These are phyloP conservation scores for Pestalotiopsis sp. DNA, from an alignment of 2,329 filamentous ascomycete species.

Conservation along the genomic window DNA sequence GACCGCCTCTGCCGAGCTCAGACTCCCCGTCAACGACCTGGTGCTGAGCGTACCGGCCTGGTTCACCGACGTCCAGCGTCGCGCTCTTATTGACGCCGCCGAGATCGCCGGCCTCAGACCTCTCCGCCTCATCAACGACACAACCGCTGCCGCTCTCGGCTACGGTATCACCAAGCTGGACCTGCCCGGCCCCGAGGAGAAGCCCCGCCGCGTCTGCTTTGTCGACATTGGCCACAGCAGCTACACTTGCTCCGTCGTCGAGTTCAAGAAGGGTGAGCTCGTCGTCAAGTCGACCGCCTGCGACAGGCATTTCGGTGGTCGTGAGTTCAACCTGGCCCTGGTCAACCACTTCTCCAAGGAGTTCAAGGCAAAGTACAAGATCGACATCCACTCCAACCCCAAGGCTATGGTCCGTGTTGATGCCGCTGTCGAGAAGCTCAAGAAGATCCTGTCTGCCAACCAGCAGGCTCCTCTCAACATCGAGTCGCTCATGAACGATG, in stretches of 20 bases:
- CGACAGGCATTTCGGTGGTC: constrained; percentile 95
- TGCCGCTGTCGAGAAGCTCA: constrained; percentile 91
- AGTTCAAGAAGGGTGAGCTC: constrained; percentile 97
- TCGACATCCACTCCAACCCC: constrained; percentile 87
- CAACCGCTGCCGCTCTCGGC: constrained; percentile 91
- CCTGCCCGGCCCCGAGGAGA: constrained; percentile 82
- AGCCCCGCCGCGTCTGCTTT: constrained; percentile 87
- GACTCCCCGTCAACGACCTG: constrained; percentile 87
- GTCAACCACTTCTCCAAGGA: constrained; percentile 94
- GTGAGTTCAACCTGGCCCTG: constrained; percentile 94
- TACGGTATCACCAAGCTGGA: constrained; percentile 99
- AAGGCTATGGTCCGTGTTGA: constrained; percentile 88
- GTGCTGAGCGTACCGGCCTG: constrained; percentile 94
- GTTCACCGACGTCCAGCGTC: constrained; percentile 95
- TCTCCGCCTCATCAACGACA: constrained; percentile 96
- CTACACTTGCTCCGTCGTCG: constrained; percentile 91
- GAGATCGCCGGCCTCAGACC: constrained; percentile 93
- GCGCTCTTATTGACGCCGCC: constrained; percentile 85
- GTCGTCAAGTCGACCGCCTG: constrained; percentile 89
- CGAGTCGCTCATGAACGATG: constrained; percentile 97
- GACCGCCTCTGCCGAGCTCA: constrained; percentile 85
- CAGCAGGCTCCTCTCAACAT: constrained; percentile 91
- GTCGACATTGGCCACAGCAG: constrained; percentile 96
- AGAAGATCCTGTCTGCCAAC: constrained; percentile 98
- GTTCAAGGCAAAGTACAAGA: constrained; percentile 97